phyloP scores from a whole-genome alignment of 78 protist species.

The Dictyostelium brefeldianum region DNA sequence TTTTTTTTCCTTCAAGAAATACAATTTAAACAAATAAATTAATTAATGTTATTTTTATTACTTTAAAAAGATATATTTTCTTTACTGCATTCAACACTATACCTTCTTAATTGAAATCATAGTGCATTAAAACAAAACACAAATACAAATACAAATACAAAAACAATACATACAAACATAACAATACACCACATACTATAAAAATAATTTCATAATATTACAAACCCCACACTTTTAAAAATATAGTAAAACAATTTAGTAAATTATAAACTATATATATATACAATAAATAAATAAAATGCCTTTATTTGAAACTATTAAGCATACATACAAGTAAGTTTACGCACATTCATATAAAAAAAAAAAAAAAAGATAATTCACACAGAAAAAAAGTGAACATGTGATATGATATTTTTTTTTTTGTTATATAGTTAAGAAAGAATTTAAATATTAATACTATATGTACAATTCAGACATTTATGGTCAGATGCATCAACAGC shows the following conservation, averaged over 20 bases:
- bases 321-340: slow-evolving; percentile 72
- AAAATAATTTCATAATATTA: slow-evolving; percentile 12
- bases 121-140: background rate
- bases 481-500: slow-evolving; percentile 81
- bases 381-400: background rate
- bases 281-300: slow-evolving; percentile 15
- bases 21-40: too few relatives aligned
- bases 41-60: too few relatives aligned
- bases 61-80: background rate
- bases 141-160: background rate
- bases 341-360: background rate
- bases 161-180: background rate
- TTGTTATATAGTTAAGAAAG: too few relatives aligned
- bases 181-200: too few relatives aligned
- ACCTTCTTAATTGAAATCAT: too few relatives aligned
- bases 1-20: too few relatives aligned
- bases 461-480: slow-evolving; percentile 30
- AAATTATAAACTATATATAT: too few relatives aligned
- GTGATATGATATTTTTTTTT: background rate
- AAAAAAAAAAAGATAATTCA: background rate
- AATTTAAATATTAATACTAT: background rate
- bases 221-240: background rate
- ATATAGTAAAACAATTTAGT: too few relatives aligned
- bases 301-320: slow-evolving; percentile 62
- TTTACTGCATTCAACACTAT: background rate